These are phyloP conservation scores for Pueraria montana DNA, from an alignment of 306 rosid species.

Conservation along the genomic window DNA sequence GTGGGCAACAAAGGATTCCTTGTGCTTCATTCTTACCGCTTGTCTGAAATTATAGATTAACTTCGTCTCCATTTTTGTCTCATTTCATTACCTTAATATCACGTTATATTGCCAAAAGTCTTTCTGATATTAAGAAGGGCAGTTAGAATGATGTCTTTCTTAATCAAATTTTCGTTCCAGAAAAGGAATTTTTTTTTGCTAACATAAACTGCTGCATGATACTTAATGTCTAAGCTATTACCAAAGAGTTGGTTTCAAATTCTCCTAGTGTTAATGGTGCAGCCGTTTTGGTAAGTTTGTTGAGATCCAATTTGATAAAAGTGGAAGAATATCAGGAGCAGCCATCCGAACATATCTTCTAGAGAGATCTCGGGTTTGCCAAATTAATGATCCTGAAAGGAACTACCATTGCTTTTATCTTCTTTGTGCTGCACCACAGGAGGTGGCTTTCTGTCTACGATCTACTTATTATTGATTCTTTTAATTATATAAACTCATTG, in stretches of 20 bases:
- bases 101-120: background rate
- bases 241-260: conserved; percentile 44
- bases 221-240: conserved; percentile 14
- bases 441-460: conserved; percentile 63
- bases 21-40: conserved; percentile 34
- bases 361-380: conserved; percentile 99
- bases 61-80: conserved; percentile 32
- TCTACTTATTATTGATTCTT: conserved; percentile 27
- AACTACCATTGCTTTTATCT: conserved; percentile 99
- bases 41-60: conserved; percentile 29
- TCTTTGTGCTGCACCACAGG: conserved; percentile 99
- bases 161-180: conserved; percentile 33
- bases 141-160: conserved; percentile 36
- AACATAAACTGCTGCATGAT: conserved; percentile 12
- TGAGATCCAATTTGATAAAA: conserved; percentile 96
- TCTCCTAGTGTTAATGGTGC: conserved; percentile 58
- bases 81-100: conserved; percentile 39
- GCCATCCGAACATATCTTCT: conserved; percentile 97
- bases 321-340: conserved; percentile 99
- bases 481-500: conserved; percentile 38
- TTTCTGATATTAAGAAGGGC: conserved; percentile 25
- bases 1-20: conserved; percentile 35
- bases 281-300: conserved; percentile 99
- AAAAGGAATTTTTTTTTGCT: conserved; percentile 34
- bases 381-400: conserved; percentile 96